Base-by-base conservation (phyloP, 2,329 filamentous ascomycete species). In the Paradendryphiella salina region DNA sequence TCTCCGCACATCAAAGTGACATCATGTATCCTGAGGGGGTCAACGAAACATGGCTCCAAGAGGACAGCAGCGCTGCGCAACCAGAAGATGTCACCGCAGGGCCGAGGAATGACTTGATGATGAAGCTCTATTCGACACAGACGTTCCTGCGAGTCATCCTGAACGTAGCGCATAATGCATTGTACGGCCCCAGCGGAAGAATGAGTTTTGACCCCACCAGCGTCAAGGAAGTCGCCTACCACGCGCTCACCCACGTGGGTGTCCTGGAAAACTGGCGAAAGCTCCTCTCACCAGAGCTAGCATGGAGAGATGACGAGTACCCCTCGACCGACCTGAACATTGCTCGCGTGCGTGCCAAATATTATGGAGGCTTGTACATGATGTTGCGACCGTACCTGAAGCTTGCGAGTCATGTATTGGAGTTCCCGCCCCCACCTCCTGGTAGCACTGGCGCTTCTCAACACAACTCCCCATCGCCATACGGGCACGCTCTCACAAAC, bases 281-380 rank as follows among this genome's bases (percentile, higher is more conserved):
- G n/a, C 73, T 75, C 10, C 73, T 85, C 4, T 80, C 80, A 0
- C 57, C 71, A 1, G 52, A 65, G 3, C 65, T 93, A 82, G 73
- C 74, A 47, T 89, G 87, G 78, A 69, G 81, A 2, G 87, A 90
- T 52, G 73, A 79, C 1, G 89, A 96, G 46, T 79, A 80, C 4
- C 90, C 90, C 1, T 83, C 91, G 0, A 72, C 67, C 0, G 85
- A 96, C 40, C 91, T 97, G 52, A 84, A 96, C 13, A 80, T 84
- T 10, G 93, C 93, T 26, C 84, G 94, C 17, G 79, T 97, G 54
- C 86, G 93, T 34, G 94, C 89, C 11, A 97, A 99, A 72, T 97
- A 94, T 73, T 97, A 93, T 79, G 94, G 94, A 15, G 92, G 90
- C 0, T 84, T 88, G 58, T 91, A 95, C 56, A 92, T 97, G 67